These are phyloP conservation scores for Serendipita sp. DNA, from an alignment of 768 basidiomycete species.

Conservation along the genomic window DNA sequence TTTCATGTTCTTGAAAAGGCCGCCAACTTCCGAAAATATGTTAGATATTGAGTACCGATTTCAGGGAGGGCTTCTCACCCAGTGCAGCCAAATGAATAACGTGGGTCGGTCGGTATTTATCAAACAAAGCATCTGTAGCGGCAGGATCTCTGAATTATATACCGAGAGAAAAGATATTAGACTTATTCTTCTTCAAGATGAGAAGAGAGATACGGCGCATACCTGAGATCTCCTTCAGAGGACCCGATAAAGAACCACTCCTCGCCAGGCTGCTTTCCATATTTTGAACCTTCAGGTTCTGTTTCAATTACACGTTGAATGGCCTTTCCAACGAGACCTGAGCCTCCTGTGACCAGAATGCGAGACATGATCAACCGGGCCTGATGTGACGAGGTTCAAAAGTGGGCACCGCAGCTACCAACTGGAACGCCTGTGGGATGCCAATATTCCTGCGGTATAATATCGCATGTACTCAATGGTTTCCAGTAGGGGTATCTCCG, in stretches of 20 bases:
- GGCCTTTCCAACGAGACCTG: conserved; percentile 75
- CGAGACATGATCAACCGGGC: conserved; percentile 19
- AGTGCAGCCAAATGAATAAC: conserved; percentile 93
- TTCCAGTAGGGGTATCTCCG: background rate
- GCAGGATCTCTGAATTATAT: conserved; percentile 37
- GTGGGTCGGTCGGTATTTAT: conserved; percentile 87
- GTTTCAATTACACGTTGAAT: conserved; percentile 63
- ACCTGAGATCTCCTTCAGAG: conserved; percentile 77
- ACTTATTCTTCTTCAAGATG: background rate
- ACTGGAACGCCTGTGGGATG: background rate
- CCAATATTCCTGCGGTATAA: background rate
- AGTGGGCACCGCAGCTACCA: background rate
- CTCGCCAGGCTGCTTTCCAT: conserved; percentile 60
- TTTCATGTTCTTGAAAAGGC: conserved; percentile 90
- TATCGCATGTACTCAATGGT: background rate
- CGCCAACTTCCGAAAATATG: conserved; percentile 45
- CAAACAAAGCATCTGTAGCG: conserved; percentile 57
- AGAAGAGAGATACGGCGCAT: conserved; percentile 4
- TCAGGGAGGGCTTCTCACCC: conserved; percentile 30
- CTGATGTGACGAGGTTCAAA: background rate
- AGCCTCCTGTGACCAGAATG: conserved; percentile 70
- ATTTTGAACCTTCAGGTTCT: conserved; percentile 62
- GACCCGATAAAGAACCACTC: conserved; percentile 73
- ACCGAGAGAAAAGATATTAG: background rate
- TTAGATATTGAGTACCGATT: conserved; percentile 5